phyloP scores from a whole-genome alignment of 2,329 filamentous ascomycete genomes.

The Fusarium sp. region DNA sequence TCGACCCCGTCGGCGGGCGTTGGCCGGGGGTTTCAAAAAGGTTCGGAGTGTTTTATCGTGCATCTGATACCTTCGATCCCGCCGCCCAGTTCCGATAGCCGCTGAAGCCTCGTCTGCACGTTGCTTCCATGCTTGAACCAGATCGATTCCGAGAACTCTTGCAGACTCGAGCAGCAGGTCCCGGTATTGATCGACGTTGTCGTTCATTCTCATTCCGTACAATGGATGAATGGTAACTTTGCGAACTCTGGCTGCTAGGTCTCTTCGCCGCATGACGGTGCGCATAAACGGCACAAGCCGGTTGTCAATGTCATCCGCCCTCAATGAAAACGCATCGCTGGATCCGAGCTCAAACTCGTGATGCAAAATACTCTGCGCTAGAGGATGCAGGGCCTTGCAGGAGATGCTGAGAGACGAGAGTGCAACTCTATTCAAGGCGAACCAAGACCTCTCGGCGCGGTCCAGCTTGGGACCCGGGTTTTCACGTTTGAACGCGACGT shows the following conservation, averaged over 20 bases:
- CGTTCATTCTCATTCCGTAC: background rate
- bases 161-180: background rate
- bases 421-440: background rate
- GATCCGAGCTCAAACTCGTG: background rate
- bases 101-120: background rate
- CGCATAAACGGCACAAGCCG: background rate
- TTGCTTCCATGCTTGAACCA: background rate
- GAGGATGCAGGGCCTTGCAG: background rate
- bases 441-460: background rate
- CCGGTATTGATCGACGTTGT: background rate
- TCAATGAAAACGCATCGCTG: background rate
- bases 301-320: background rate
- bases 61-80: background rate
- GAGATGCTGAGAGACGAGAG: background rate
- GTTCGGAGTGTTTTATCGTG: background rate
- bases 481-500: background rate
- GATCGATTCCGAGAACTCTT: background rate
- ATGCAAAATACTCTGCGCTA: background rate
- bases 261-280: background rate
- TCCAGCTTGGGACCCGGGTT: background rate
- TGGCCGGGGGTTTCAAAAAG: background rate
- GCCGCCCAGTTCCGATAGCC: no score
- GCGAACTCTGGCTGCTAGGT: background rate
- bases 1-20: background rate
- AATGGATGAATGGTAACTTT: background rate